Percentiles rank a stretch among this genome's conserved stretches.
Evolutionary conservation across 2,329 filamentous ascomycete genomes (phyloP).

Genomic region (Niveomyces coronatus): DNA sequence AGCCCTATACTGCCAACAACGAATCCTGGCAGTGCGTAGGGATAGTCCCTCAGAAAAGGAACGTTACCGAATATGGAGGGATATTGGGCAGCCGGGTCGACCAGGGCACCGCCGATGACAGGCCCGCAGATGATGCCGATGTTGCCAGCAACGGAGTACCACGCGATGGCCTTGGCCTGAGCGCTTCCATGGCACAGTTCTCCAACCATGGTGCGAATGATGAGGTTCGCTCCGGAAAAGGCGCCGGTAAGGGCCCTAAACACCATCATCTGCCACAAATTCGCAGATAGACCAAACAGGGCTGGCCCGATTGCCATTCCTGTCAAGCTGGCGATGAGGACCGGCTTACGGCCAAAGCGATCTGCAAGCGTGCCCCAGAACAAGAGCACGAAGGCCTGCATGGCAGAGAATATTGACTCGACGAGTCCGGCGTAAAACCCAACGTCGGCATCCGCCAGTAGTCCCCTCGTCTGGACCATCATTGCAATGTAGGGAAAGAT

Average conservation of each 20-base stretch:
- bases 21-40: conserved; percentile 45
- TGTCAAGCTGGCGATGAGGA: conserved; percentile 55
- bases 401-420: conserved; percentile 61
- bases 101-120: conserved; percentile 58
- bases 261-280: conserved; percentile 62
- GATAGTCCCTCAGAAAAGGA: conserved; percentile 37
- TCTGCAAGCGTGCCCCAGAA: conserved; percentile 56
- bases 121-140: conserved; percentile 65
- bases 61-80: conserved; percentile 39
- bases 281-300: conserved; percentile 57
- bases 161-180: conserved; percentile 63
- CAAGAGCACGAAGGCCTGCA: conserved; percentile 70
- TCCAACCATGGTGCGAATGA: conserved; percentile 65
- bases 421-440: conserved; percentile 74
- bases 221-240: conserved; percentile 64
- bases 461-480: conserved; percentile 61
- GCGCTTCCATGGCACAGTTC: conserved; percentile 61
- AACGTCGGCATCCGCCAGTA: conserved; percentile 50
- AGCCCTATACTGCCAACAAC: conserved; percentile 44
- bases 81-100: conserved; percentile 56
- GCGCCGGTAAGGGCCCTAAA: conserved; percentile 61
- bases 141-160: conserved; percentile 66
- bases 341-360: conserved; percentile 59
- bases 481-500: conserved; percentile 73
- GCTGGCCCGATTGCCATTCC: conserved; percentile 52